Evolutionary conservation across 2,329 filamentous ascomycete species (phyloP), one percentile per base, ranked within the genome.

Genomic region (Myriosclerotinia curreyana): DNA sequence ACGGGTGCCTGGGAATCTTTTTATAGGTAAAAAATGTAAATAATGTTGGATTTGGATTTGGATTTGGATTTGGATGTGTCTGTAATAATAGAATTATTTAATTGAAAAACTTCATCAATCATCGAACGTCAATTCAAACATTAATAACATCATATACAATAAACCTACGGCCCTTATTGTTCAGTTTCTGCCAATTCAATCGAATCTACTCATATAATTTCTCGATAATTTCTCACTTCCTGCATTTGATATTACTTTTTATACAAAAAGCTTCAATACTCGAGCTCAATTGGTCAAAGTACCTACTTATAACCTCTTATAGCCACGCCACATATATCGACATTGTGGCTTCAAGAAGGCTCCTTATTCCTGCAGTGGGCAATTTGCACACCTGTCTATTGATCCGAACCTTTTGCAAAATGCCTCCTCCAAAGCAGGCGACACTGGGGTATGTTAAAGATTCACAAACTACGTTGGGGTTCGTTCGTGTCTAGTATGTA

Each of bases 371-470:
- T 53, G 28, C 67, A 51, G 62, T 67, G 52, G 56, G 65, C 38
- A 46, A 62, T 28, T 64, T 68, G 51, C 67, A 68, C 52, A 71
- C 40, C 17, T 55, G 64, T 49, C 46, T 68, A 49, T 22, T 66
- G 50, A 67, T 63, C 3, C 28, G 59, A 67, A 38, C 66, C 46
- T 68, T 70, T 48, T 66, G 44, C 66, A 71, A 51, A 53, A 75
- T 75, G 74, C 68, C 74, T 69, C 71, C 74, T 69, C 71, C 74
- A 28, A 74, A 73, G 58, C 92, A 96, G 79, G 86, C 90, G 72
- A 96, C 90, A 66, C 79, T 96, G 76, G 91, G 91, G 92, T 96
- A 95, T 79, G 92, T 94, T 68, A 88, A 85, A 77, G 79, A 86
- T 72, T 82, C 82, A 69, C 90, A 94, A 80, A 85, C 83, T 74